Conservation (phyloP, 2,329 filamentous ascomycete species). For the Pseudopithomyces chartarum region DNA sequence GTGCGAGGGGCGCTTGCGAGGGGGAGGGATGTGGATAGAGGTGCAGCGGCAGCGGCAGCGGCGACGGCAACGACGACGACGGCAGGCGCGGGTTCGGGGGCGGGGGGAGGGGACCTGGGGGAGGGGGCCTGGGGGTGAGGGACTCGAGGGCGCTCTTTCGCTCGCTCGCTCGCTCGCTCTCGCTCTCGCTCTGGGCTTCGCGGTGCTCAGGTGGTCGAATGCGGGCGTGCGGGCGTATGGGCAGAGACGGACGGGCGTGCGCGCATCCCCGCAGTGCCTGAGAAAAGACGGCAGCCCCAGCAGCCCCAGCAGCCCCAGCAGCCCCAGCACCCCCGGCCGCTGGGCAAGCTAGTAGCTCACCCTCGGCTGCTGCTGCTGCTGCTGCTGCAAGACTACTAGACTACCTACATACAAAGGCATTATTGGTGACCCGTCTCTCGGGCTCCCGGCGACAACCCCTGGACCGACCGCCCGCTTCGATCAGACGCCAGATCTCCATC, state of each 20-base stretch:
- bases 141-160: not conserved
- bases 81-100: conserved; percentile 9
- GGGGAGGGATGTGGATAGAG: too few species aligned
- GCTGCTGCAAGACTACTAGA: too few species aligned
- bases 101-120: not conserved
- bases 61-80: conserved; percentile 6
- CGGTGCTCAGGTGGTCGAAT: conserved; percentile 7
- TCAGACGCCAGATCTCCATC: conserved; percentile 1
- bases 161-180: too few species aligned
- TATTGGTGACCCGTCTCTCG: conserved; percentile 3
- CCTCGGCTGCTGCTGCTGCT: not conserved
- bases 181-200: not conserved
- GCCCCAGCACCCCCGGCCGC: too few species aligned
- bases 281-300: conserved; percentile 8
- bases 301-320: too few species aligned
- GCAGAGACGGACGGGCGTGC: conserved; percentile 20
- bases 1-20: conserved; percentile 18
- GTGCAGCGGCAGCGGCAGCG: conserved; percentile 19
- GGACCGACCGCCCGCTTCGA: not conserved
- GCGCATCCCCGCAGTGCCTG: conserved; percentile 36
- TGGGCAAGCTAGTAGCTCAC: not conserved
- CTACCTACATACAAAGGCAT: too few species aligned
- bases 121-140: not conserved
- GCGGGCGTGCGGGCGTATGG: conserved; percentile 14
- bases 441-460: conserved; percentile 1